Evolutionary conservation across 1,284 basidiomycete genomes (phyloP).

Genomic region (Fereydounia khargensis): DNA sequence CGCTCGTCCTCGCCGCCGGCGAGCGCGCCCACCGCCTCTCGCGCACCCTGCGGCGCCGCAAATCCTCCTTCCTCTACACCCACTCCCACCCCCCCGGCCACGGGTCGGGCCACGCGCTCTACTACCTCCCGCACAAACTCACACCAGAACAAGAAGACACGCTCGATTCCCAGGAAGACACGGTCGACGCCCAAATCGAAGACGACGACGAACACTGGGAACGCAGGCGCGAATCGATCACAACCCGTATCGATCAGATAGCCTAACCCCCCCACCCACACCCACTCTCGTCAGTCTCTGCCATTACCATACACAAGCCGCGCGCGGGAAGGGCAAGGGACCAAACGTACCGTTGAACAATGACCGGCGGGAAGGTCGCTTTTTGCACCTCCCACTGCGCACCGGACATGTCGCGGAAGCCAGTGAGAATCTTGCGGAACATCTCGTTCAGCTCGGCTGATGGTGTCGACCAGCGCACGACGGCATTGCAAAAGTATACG

Average conservation of each 20-base stretch:
- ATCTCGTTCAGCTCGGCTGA: conserved; percentile 48
- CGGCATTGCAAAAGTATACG: conserved; percentile 56
- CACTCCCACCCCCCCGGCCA: neutral
- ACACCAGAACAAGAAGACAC: conserved; percentile 20
- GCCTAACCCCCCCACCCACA: too few species aligned
- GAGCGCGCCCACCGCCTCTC: too few species aligned
- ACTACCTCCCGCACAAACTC: conserved; percentile 17
- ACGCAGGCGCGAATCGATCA: conserved; percentile 2
- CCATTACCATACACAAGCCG: too few species aligned
- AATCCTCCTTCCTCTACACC: conserved; percentile 20
- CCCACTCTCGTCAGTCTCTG: too few species aligned
- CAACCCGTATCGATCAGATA: conserved; percentile 41
- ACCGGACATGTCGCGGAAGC: conserved; percentile 80
- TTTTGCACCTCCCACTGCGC: conserved; percentile 60
- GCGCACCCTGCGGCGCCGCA: conserved; percentile 10
- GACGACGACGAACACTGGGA: conserved; percentile 3
- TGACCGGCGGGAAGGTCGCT: conserved; percentile 47
- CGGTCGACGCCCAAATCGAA: conserved; percentile 24
- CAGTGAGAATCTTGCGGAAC: conserved; percentile 66
- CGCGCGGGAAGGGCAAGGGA: too few species aligned
- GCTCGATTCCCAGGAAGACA: conserved; percentile 25
- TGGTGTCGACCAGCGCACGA: conserved; percentile 53
- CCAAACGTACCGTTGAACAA: conserved; percentile 50
- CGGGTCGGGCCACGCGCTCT: conserved; percentile 2
- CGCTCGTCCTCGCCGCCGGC: too few species aligned